Percentiles rank a stretch among this genome's conserved stretches.
Conservation (phyloP, 2,329 filamentous ascomycete genomes). For the Alternaria postmessia region DNA sequence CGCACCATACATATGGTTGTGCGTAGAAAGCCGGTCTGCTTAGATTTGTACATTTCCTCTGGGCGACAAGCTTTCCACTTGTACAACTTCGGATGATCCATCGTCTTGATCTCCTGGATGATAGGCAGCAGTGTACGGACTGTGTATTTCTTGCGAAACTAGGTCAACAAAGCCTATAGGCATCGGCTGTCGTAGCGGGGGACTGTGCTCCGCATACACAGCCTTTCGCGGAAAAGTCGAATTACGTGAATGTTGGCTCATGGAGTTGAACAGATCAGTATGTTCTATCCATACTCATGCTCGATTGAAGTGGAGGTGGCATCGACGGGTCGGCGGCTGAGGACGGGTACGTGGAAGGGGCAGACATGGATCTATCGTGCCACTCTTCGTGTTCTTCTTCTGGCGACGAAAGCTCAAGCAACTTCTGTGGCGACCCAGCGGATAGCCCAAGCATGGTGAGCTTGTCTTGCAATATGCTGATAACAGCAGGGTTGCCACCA, state of each 20-base stretch:
- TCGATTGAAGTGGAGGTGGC: conserved; percentile 24
- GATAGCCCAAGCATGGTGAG: conserved; percentile 37
- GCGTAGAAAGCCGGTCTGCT: background rate
- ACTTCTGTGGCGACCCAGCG: conserved; percentile 39
- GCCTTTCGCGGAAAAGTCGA: background rate
- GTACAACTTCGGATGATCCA: background rate
- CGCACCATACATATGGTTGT: background rate
- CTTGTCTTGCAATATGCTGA: conserved; percentile 46
- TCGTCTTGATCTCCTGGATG: background rate
- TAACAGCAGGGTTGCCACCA: conserved; percentile 46
- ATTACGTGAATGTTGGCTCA: background rate
- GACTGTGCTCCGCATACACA: background rate
- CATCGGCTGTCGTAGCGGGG: background rate
- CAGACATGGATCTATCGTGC: conserved; percentile 30
- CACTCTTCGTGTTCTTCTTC: conserved; percentile 43
- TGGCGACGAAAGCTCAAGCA: conserved; percentile 43
- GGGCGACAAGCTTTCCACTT: background rate
- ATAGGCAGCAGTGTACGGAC: background rate
- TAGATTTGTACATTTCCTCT: background rate
- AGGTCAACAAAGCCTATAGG: background rate
- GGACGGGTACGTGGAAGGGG: conserved; percentile 24
- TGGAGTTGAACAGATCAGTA: background rate
- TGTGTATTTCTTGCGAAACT: background rate
- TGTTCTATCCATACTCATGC: conserved; percentile 28
- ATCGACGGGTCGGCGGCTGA: conserved; percentile 11